Base-by-base conservation (phyloP, 495 filamentous ascomycete genomes). In the Penicillium coffeae region DNA sequence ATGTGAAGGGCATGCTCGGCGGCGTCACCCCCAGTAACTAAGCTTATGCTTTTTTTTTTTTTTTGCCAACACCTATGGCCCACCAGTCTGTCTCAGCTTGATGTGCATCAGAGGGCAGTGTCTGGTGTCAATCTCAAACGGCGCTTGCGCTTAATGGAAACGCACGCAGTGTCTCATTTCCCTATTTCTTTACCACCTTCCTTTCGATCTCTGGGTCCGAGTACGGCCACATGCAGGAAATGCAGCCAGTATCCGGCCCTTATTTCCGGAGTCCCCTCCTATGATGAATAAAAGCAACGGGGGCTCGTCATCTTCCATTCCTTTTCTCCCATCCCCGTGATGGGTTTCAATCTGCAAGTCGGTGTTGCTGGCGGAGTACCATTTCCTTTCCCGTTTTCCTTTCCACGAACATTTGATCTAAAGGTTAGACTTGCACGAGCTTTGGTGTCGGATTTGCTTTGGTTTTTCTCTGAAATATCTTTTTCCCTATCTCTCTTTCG, bases 1-100 rank as follows among this genome's bases (percentile, higher is more conserved):
- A 55, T 19, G 58, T 76, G 37, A 74, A 71, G 55, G 64, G 64
- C 51, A 62, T 70, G 56, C 68, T 76, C 19, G 73, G 73, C 36
- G 69, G 71, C 46, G 66, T 60, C 15, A 58, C 66, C 27, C 44
- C 68, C 38, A 68, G 67, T 42, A 72, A 64, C 36, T 71, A 67
- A 61, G 51, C 42, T 18, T 35, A 34, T 35, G 42, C 14, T n/a
- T 30, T 41, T 45, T 12, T n/a, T 2, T 3, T 21, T 32, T 32
- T 19, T 1, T 45, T 3, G 42, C 33, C 2, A n/a, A 22, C 16
- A 13, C 32, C 30, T 20, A 1, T 30, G 14, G 18, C 32, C n/a
- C 32, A 9, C 21, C 21, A 14, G 21, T 6, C 16, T 12, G 7
- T 42, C 2, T 27, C 38, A 2, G 1, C 4, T 27, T n/a, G 19